Base-by-base conservation (phyloP, 116 monocot species). In the Trichopus zeylanicus region DNA sequence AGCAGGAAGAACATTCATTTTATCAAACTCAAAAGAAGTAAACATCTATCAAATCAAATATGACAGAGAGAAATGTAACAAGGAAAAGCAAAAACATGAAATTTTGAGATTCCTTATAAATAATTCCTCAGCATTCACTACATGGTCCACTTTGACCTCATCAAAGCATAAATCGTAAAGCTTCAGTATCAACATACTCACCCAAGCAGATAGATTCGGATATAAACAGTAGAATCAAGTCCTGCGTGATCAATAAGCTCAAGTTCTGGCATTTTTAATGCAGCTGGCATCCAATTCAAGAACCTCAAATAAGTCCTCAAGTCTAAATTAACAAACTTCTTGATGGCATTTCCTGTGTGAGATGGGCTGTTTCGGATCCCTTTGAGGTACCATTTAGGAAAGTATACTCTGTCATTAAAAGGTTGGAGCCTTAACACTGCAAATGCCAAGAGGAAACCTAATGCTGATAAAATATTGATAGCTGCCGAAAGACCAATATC, bases 201-300 rank as follows among this genome's bases (percentile, higher is more conserved):
- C 85, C 93, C 93, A 57, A 93, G 80, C 54, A 88, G 77, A 78
- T 93, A 93, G n/a, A 93, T 93, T 42, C 85, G 58, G 38, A 85
- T 73, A 70, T 85, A 93, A 22, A 85, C 77, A 49, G 73, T 80
- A 56, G 89, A 93, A 67, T 93, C 93, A 42, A 93, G 78, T 37
- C 93, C 85, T 18, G 93, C 88, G 75, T 88, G 93, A 51, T 78
- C 79, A 61, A 93, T 85, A 16, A 93, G 62, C 66, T 93, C 93
- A 27, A 67, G 82, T 63, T 93, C 81, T 25, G 93, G 93, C 93
- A 93, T 93, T 72, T 46, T 77, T 29, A 93, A 58, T 55, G 93
- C 93, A 28, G 76, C 85, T 42, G 93, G 93, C 89, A 93, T 93
- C 93, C 93, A 93, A 65, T 73, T 88, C 54, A 88, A 57, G 69